These are phyloP conservation scores for Hanseniaspora thailandica DNA, from an alignment of 805 yeast genomes.

Conservation along the genomic window DNA sequence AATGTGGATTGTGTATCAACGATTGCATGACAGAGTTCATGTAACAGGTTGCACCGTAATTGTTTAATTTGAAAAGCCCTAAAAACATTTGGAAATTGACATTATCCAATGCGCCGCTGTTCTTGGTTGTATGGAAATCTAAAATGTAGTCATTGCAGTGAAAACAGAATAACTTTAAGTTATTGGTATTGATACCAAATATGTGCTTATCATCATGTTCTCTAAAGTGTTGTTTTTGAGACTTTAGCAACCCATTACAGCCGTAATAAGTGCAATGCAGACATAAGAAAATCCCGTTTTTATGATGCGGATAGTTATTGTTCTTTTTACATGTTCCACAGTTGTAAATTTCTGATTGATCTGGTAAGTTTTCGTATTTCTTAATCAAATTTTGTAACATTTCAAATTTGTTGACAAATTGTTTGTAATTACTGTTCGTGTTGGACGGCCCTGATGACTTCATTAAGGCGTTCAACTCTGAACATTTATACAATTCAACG, in stretches of 20 bases:
- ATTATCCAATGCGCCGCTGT: constrained; percentile 21
- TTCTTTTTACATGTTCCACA: constrained; percentile 11
- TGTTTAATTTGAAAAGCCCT: constrained; percentile 22
- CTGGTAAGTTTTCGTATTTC: constrained; percentile 5
- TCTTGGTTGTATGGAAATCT: constrained; percentile 36
- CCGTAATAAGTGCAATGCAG: constrained; percentile 70
- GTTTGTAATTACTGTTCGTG: constrained; percentile 4
- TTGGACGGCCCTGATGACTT: not conserved
- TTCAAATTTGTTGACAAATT: constrained; percentile 12
- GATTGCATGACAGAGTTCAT: constrained; percentile 90
- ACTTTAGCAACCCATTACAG: constrained; percentile 44
- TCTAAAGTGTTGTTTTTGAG: constrained; percentile 35
- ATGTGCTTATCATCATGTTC: constrained; percentile 34
- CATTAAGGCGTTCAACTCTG: constrained; percentile 2
- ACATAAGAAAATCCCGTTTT: constrained; percentile 40
- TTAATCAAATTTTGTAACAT: constrained; percentile 13
- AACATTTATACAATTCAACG: not conserved
- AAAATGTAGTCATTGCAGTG: constrained; percentile 63
- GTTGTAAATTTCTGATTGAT: constrained; percentile 1
- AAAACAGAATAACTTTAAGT: constrained; percentile 66
- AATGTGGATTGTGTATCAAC: constrained; percentile 77
- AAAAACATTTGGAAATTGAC: constrained; percentile 21
- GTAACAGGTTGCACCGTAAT: constrained; percentile 85
- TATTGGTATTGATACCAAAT: constrained; percentile 55
- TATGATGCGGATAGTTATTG: constrained; percentile 5